These are phyloP conservation scores for Aspergillus quadricinctus DNA, from an alignment of 2,329 filamentous ascomycete species.

Conservation along the genomic window DNA sequence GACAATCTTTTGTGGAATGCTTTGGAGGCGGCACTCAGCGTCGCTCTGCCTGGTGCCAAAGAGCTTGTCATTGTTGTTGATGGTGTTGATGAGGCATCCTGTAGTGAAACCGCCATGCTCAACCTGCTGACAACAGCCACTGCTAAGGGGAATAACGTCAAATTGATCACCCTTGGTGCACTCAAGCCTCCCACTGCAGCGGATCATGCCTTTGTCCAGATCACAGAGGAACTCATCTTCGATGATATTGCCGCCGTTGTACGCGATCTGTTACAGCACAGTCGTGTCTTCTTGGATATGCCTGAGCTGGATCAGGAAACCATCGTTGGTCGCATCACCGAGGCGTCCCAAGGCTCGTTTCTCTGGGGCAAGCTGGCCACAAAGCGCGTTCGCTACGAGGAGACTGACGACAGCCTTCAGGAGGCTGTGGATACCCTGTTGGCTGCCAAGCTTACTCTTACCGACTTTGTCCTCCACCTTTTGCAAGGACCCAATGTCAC, in stretches of 20 bases:
- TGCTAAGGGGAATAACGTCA: constrained; percentile 20
- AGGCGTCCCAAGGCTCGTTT: constrained; percentile 35
- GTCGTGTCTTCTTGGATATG: constrained; percentile 21
- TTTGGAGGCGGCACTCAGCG: constrained; percentile 24
- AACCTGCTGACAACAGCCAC: constrained; percentile 23
- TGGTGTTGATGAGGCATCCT: constrained; percentile 35
- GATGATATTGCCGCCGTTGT: constrained; percentile 36
- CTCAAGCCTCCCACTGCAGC: constrained; percentile 14
- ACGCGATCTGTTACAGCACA: constrained; percentile 22
- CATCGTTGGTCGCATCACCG: constrained; percentile 26
- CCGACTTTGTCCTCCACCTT: constrained; percentile 27
- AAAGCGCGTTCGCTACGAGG: constrained; percentile 27
- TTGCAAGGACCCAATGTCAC: constrained; percentile 25
- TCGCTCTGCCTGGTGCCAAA: constrained; percentile 27
- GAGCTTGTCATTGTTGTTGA: constrained; percentile 38
- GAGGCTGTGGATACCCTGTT: constrained; percentile 28
- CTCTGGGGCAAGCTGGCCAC: constrained; percentile 37
- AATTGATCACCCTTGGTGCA: constrained; percentile 28
- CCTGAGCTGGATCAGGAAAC: constrained; percentile 32
- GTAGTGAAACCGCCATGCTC: constrained; percentile 27
- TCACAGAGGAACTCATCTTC: constrained; percentile 31
- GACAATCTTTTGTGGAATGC: constrained; percentile 36
- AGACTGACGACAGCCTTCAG: constrained; percentile 17
- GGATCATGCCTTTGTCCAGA: constrained; percentile 17
- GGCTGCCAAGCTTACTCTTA: constrained; percentile 22